Conservation (phyloP, 768 basidiomycete genomes). For the Podaxis sp. region DNA sequence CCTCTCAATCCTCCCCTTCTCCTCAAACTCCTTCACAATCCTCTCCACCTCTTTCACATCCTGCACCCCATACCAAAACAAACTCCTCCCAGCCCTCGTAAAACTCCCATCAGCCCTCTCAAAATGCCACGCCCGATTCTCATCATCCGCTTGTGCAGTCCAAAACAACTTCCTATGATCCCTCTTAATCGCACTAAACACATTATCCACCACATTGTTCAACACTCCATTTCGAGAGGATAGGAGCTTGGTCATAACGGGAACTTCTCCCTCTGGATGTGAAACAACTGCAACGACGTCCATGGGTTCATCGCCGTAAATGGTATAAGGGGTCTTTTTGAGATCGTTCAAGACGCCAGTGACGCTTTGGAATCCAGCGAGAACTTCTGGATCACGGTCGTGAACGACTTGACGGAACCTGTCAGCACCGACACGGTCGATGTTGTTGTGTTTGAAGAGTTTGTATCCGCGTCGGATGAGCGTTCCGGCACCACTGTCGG, state of each 20-base stretch:
- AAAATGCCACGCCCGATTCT: constrained; percentile 98
- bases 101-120: constrained; percentile 98
- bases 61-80: constrained; percentile 98
- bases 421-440: constrained; percentile 87
- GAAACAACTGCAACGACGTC: constrained; percentile 94
- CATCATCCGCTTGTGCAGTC: constrained; percentile 96
- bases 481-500: constrained; percentile 95
- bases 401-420: constrained; percentile 92
- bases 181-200: constrained; percentile 94
- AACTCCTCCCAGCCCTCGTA: constrained; percentile 85
- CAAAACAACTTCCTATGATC: constrained; percentile 93
- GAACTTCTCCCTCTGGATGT: constrained; percentile 82
- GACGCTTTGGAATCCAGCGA: constrained; percentile 77
- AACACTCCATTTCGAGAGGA: constrained; percentile 84
- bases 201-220: constrained; percentile 95
- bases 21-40: constrained; percentile 70
- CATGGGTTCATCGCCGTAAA: constrained; percentile 98
- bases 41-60: constrained; percentile 90
- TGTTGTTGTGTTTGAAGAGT: constrained; percentile 81
- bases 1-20: constrained; percentile 79
- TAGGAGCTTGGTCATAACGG: constrained; percentile 91
- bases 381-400: constrained; percentile 92
- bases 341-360: constrained; percentile 82
- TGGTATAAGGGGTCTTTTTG: constrained; percentile 80
- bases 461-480: constrained; percentile 98